Evolutionary conservation across 768 basidiomycete genomes (phyloP).

Genomic region (Hirschioporus abietinus): DNA sequence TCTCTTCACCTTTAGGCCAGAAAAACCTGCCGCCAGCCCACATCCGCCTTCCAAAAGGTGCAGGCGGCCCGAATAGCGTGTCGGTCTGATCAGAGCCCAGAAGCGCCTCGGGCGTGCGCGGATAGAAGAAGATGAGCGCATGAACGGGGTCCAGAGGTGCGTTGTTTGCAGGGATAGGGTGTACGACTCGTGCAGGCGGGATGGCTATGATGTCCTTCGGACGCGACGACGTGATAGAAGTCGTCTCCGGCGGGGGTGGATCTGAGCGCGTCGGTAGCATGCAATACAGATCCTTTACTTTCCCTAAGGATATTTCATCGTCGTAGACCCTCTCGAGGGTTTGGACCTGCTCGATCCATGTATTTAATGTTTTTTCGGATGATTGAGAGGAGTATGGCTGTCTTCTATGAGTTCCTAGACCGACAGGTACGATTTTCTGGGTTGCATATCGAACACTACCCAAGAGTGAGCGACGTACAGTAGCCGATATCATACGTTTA

Average conservation of each 20-base stretch:
- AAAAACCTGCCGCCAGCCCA: conserved; percentile 70
- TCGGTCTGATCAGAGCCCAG: conserved; percentile 72
- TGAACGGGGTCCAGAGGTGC: conserved; percentile 54
- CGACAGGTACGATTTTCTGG: background rate
- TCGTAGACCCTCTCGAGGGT: background rate
- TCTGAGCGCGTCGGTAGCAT: conserved; percentile 1
- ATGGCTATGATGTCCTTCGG: conserved; percentile 76
- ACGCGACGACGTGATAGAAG: conserved; percentile 41
- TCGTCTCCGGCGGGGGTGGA: background rate
- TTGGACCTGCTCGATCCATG: background rate
- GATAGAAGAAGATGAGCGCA: conserved; percentile 72
- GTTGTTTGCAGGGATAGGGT: conserved; percentile 63
- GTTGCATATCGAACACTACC: background rate
- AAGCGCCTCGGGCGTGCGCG: conserved; percentile 49
- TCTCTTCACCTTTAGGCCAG: conserved; percentile 32
- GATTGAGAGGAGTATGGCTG: background rate
- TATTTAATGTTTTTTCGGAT: background rate
- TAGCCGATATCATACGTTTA: no score
- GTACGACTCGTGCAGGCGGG: conserved; percentile 49
- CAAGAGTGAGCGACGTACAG: no score
- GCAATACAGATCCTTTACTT: background rate
- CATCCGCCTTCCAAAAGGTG: conserved; percentile 74
- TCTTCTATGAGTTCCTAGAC: background rate
- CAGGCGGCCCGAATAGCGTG: conserved; percentile 63
- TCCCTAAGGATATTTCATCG: background rate